phyloP scores from a whole-genome alignment of 2,329 filamentous ascomycete species.

The Stagonosporopsis vannaccii region DNA sequence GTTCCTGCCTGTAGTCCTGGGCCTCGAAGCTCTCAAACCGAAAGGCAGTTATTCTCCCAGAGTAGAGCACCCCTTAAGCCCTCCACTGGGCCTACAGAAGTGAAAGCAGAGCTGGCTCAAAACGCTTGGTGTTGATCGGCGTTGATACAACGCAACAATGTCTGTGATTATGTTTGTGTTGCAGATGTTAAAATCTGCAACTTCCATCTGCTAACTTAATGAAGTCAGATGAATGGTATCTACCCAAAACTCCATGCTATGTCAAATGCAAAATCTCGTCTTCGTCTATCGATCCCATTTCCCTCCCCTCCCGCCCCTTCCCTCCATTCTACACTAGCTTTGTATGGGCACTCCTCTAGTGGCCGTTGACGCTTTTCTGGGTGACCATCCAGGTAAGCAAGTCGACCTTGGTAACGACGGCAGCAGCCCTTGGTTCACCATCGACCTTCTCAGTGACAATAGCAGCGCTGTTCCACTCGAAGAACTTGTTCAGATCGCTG shows the following conservation, averaged over 20 bases:
- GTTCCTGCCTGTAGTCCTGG: too few relatives aligned
- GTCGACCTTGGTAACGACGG: slow-evolving; percentile 96
- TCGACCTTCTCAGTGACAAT: slow-evolving; percentile 82
- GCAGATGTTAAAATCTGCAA: slow-evolving; percentile 22
- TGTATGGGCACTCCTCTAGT: slow-evolving; percentile 2
- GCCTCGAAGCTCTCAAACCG: too few relatives aligned
- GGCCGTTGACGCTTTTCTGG: slow-evolving; percentile 22
- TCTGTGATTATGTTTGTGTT: slow-evolving; percentile 1
- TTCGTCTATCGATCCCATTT: background rate
- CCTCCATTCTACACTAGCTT: too few relatives aligned
- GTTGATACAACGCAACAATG: background rate
- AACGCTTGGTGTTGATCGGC: background rate
- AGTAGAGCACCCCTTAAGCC: too few relatives aligned
- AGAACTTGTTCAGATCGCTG: slow-evolving; percentile 84
- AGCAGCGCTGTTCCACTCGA: slow-evolving; percentile 97
- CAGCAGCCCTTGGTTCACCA: slow-evolving; percentile 75
- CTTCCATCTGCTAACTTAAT: slow-evolving; percentile 23
- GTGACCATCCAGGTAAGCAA: slow-evolving; percentile 86
- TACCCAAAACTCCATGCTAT: slow-evolving; percentile 17
- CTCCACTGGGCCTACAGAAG: too few relatives aligned
- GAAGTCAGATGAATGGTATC: slow-evolving; percentile 24
- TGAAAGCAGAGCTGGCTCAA: background rate
- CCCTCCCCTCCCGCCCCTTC: background rate
- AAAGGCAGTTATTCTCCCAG: too few relatives aligned
- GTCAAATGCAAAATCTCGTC: slow-evolving; percentile 3